Evolutionary conservation across 352 stramenopile genomes (phyloP).

Genomic region (Globisporangium radiosum): DNA sequence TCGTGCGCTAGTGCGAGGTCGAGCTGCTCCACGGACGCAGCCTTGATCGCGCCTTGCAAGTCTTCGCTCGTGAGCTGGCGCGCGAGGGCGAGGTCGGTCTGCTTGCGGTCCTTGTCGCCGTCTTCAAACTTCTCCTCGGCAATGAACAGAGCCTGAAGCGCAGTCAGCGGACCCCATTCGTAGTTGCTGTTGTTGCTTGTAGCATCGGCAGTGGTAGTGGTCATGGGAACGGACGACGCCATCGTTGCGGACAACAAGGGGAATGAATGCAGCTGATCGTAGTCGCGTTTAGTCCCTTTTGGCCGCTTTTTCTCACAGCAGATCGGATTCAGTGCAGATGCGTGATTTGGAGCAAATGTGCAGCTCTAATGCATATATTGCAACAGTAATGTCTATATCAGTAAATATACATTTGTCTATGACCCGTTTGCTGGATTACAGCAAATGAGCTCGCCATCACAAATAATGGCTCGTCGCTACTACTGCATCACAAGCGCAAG

Average conservation of each 20-base stretch:
- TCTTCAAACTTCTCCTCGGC: conserved; percentile 27
- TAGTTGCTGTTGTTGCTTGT: background rate
- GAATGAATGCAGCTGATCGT: background rate
- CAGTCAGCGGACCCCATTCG: conserved; percentile 46
- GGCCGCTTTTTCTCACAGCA: background rate
- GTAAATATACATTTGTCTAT: background rate
- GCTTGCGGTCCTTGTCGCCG: conserved; percentile 35
- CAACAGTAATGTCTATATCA: background rate
- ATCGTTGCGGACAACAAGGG: background rate
- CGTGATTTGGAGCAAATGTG: background rate
- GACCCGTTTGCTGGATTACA: background rate
- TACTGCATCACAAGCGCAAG: conserved; percentile 79
- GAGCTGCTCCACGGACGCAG: conserved; percentile 49
- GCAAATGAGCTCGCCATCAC: background rate
- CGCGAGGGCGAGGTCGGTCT: conserved; percentile 37
- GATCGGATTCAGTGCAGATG: background rate
- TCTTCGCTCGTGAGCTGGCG: conserved; percentile 39
- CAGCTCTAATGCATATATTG: background rate
- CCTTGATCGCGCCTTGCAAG: conserved; percentile 31
- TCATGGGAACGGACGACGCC: background rate
- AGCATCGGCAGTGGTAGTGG: background rate
- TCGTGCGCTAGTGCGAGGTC: conserved; percentile 50
- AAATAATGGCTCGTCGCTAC: background rate
- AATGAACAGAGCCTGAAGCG: conserved; percentile 36
- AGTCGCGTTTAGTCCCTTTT: background rate